Base-by-base conservation (phyloP, 495 filamentous ascomycete species). In the Letharia columbiana region DNA sequence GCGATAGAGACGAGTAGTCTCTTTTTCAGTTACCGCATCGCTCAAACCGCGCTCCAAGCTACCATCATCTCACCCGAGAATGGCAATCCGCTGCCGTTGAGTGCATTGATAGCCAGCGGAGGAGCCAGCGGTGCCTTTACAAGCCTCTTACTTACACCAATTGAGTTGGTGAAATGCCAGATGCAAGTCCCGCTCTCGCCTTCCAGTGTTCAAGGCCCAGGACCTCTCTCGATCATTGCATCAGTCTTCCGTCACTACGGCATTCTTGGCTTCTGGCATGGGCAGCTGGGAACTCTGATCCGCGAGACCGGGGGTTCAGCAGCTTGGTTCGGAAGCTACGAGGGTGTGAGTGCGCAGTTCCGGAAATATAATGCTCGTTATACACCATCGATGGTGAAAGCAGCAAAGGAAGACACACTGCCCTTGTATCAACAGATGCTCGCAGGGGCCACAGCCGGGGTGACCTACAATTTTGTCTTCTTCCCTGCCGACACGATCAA, bases 401-500 rank as follows among this genome's bases (percentile, higher is more conserved):
- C 65, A 6, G 67, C 66, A 12, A 57, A 71, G 4, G 65, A 72
- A 17, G 41, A 67, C 2, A 69, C 65, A 54, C 37, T 90, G 5
- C 86, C 85, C 31, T 69, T 96, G n/a, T 85, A 85, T 75, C 91
- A 96, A 72, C 90, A 94, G 75, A 86, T 94, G 71, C 75, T 91
- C 13, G 90, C 91, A 18, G 92, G 92, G n/a, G 92, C 92, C n/a
- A 81, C 86, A 18, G 92, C 93, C 28, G 94, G 94, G 56, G 89
- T 98, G 78, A 86, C 83, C 63, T 98, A 98, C 74, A 98, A 98
- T 71, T 96, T 98, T 71, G 73, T 96, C 39, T 96, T 96, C 79
- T 98, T 92, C 75, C 94, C 94, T 0, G 94, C 95, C 50, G 94
- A 98, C 73, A 97, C 94, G 2, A 88, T 98, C 78, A 98, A 98